A percentile compares a stretch with the other conserved stretches of the same genome.
Conservation (phyloP, 306 rosid genomes). For the Cyclanthera cordifolia region DNA sequence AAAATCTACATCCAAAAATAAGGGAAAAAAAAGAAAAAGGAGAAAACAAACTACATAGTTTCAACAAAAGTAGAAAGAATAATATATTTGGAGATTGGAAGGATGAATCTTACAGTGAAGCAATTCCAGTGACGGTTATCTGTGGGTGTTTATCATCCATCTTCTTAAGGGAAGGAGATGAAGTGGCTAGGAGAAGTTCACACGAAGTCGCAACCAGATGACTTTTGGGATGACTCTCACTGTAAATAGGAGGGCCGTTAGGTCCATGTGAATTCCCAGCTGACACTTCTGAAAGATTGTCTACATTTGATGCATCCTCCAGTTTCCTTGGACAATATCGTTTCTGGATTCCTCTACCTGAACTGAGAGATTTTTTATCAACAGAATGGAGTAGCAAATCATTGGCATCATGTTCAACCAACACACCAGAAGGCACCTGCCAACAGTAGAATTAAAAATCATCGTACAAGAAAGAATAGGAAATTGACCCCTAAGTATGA, state of each 20-base stretch:
- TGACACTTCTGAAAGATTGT: slow-evolving; percentile 22
- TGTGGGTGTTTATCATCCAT: slow-evolving; percentile 26
- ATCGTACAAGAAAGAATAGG: neutral
- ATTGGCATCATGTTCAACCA: slow-evolving; percentile 54
- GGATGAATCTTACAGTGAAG: slow-evolving; percentile 44
- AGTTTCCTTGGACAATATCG: slow-evolving; percentile 19
- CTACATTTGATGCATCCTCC: slow-evolving; percentile 24
- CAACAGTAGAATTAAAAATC: neutral
- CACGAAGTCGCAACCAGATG: slow-evolving; percentile 30
- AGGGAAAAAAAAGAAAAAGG: too few species aligned
- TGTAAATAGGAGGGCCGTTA: slow-evolving; percentile 35
- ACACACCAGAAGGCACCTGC: slow-evolving; percentile 45
- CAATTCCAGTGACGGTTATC: slow-evolving; percentile 29
- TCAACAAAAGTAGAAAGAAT: neutral
- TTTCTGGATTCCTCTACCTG: slow-evolving; percentile 36
- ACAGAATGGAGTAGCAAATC: slow-evolving; percentile 46
- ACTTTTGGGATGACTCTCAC: slow-evolving; percentile 33
- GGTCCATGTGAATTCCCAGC: slow-evolving; percentile 30
- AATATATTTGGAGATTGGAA: neutral
- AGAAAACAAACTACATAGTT: too few species aligned
- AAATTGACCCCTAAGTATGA: neutral
- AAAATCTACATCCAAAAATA: too few species aligned
- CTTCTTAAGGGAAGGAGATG: slow-evolving; percentile 33
- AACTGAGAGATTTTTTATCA: slow-evolving; percentile 23
- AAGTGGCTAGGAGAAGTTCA: slow-evolving; percentile 30